Base-by-base conservation (phyloP, 2,329 filamentous ascomycete species). In the Fusarium torulosum region DNA sequence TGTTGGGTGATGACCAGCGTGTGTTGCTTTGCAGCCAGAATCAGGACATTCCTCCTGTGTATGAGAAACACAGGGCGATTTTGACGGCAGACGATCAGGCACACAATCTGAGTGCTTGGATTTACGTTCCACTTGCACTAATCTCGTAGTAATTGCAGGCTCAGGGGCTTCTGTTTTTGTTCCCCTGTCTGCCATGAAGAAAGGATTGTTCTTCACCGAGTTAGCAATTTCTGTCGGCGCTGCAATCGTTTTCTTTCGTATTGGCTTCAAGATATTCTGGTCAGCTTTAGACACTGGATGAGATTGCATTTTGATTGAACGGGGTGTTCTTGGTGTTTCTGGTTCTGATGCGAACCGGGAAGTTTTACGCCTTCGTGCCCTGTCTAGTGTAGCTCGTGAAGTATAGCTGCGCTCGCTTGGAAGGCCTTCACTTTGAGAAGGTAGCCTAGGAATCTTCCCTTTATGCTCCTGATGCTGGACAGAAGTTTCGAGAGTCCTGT, bases 171-270 rank as follows among this genome's bases (percentile, higher is more conserved):
- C 53, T 3, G 61, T 58, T 51, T 72, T 75, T 4, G 62, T 56
- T 23, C 58, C 67, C 27, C 61, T 69, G 57, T 79, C 77, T 35
- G 75, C 74, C 47, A 75, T 58, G 49, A 78, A 69, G 54, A 79
- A 79, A 6, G 76, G 75, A 29, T 77, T 79, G 35, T 73, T 73
- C 35, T 62, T 74, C 19, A 79, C 65, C 1, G 59, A 61, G 10
- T 42, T 44, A 11, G 68, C 66, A 13, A 66, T 41, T 20, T 49
- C 47, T n/a, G 55, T 66, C 13, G 53, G 53, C n/a, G 46, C 53
- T 15, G 58, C 55, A 23, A 58, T 56, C 21, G 58, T 65, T 35
- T 62, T 60, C 33, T 56, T 65, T 25, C 52, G 40, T 23, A 19
- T 42, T 10, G 53, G 23, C 21, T 69, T 61, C n/a, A 61, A 51